phyloP scores from a whole-genome alignment of 106 monocot species.

The Phalaenopsis equestris region DNA sequence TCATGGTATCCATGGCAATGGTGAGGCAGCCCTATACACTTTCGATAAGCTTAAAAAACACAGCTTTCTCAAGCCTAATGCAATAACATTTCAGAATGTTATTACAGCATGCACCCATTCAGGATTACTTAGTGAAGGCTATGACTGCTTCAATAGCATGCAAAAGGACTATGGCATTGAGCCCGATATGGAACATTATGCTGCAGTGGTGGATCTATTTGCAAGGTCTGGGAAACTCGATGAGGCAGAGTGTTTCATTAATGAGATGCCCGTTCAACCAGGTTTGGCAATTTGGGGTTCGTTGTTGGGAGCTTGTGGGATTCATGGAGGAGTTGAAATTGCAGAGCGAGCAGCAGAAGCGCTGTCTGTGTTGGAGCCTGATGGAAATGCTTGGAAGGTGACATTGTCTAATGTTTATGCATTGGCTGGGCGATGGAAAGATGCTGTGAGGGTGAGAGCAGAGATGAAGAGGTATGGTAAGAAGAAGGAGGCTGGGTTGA shows the following conservation, averaged over 20 bases:
- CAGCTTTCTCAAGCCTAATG: conserved; percentile 15
- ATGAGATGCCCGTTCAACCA: conserved; percentile 19
- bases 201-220: conserved; percentile 27
- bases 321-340: conserved; percentile 19
- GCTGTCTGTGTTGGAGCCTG: conserved; percentile 19
- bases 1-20: conserved; percentile 31
- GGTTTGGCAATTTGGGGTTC: conserved; percentile 27
- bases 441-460: conserved; percentile 20
- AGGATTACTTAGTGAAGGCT: conserved; percentile 26
- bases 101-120: conserved; percentile 35
- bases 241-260: conserved; percentile 25
- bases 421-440: conserved; percentile 22
- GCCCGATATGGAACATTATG: conserved; percentile 36
- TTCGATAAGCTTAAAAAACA: conserved; percentile 18
- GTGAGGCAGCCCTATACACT: conserved; percentile 17
- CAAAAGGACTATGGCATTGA: conserved; percentile 15
- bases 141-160: conserved; percentile 32
- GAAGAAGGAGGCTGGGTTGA: conserved; percentile 43
- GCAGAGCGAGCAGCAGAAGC: conserved; percentile 22
- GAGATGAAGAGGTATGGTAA: conserved; percentile 20
- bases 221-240: conserved; percentile 27
- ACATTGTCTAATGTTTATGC: conserved; percentile 39
- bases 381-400: conserved; percentile 25
- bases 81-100: conserved; percentile 20
- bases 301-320: conserved; percentile 29